Conservation (phyloP, 371 early-diverging fungal genomes). For the Rhizomucor pusillus region DNA sequence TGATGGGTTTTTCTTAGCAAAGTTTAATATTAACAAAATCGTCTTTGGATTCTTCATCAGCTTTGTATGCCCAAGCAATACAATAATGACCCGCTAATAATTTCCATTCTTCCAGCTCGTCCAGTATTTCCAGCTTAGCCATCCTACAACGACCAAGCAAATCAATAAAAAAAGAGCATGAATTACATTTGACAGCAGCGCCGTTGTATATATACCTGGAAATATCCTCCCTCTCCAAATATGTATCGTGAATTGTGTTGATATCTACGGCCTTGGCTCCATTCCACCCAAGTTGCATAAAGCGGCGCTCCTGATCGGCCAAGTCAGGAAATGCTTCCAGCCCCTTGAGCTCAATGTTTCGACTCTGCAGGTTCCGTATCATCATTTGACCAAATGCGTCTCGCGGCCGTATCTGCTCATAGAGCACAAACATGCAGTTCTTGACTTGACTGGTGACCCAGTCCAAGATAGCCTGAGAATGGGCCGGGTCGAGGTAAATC, state of each 20-base stretch:
- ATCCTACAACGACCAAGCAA: slow-evolving; percentile 44
- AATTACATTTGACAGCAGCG: background rate
- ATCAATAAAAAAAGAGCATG: background rate
- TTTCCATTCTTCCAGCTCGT: slow-evolving; percentile 94
- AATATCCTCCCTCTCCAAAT: slow-evolving; percentile 46
- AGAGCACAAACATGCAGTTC: slow-evolving; percentile 66
- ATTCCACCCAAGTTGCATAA: slow-evolving; percentile 61
- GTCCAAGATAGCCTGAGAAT: slow-evolving; percentile 64
- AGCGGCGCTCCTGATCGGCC: slow-evolving; percentile 66
- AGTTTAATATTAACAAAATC: background rate
- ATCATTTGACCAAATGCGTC: slow-evolving; percentile 93
- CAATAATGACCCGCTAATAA: slow-evolving; percentile 88
- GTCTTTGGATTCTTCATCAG: slow-evolving; percentile 6
- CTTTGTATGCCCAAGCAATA: slow-evolving; percentile 73
- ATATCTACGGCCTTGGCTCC: slow-evolving; percentile 69
- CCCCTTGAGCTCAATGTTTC: slow-evolving; percentile 73
- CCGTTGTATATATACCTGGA: too few relatives aligned
- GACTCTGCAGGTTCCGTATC: slow-evolving; percentile 76
- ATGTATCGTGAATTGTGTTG: slow-evolving; percentile 62
- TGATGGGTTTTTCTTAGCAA: too few relatives aligned
- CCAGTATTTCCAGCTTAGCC: slow-evolving; percentile 78
- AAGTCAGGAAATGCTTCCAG: slow-evolving; percentile 75
- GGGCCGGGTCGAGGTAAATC: slow-evolving; percentile 74
- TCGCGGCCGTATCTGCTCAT: slow-evolving; percentile 89
- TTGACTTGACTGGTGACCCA: slow-evolving; percentile 60